phyloP scores from a whole-genome alignment of 352 stramenopile genomes.

The Aphanomyces astaci region DNA sequence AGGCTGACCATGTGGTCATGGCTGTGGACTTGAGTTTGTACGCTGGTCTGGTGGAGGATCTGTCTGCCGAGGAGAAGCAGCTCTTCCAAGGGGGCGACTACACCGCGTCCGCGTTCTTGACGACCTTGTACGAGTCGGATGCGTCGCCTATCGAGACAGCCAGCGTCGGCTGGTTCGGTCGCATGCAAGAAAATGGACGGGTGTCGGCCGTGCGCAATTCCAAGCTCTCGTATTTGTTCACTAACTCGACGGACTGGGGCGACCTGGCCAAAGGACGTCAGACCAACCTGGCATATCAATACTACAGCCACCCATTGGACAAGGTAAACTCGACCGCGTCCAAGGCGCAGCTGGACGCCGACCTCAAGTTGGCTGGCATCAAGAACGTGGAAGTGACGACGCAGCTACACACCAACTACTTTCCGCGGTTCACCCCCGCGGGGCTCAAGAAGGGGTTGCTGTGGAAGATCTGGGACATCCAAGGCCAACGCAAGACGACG shows the following conservation, averaged over 20 bases:
- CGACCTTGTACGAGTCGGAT: background rate
- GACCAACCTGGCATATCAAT: background rate
- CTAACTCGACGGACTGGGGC: background rate
- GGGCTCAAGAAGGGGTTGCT: background rate
- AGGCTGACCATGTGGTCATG: background rate
- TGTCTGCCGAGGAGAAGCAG: background rate
- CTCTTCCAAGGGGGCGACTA: background rate
- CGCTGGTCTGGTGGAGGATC: background rate
- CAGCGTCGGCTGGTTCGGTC: background rate
- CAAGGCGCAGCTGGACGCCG: background rate
- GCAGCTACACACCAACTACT: background rate
- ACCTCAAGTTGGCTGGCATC: background rate
- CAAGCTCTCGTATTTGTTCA: background rate
- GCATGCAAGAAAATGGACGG: background rate
- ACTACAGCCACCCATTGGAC: background rate
- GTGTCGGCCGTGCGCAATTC: background rate
- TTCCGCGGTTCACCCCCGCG: background rate
- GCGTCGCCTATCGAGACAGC: background rate
- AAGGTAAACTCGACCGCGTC: background rate
- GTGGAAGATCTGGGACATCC: background rate
- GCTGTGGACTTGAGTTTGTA: background rate
- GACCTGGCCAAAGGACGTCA: background rate
- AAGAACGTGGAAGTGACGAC: background rate
- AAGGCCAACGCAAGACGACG: background rate
- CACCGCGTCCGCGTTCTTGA: background rate